A percentile compares a stretch with the other conserved stretches of the same genome.
phyloP scores from a whole-genome alignment of 2,329 filamentous ascomycete species.

The Colletotrichum musae region DNA sequence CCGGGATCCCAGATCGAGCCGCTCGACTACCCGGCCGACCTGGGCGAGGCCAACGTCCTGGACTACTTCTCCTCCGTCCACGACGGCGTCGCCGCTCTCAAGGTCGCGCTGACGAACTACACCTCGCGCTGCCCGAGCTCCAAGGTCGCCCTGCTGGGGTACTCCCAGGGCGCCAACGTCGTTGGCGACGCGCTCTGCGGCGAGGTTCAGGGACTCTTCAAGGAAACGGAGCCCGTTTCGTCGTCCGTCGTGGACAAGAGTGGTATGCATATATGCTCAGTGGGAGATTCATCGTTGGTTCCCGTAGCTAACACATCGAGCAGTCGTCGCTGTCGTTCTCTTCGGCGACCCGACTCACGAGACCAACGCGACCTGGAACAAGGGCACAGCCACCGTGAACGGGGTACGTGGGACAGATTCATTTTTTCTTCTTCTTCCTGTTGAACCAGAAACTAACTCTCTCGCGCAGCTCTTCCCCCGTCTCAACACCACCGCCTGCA shows the following conservation, averaged over 20 bases:
- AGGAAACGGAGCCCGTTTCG: slow-evolving; percentile 45
- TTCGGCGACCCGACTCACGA: slow-evolving; percentile 60
- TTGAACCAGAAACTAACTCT: too few relatives aligned
- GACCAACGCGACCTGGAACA: slow-evolving; percentile 53
- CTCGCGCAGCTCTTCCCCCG: slow-evolving; percentile 53
- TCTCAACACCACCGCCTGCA: slow-evolving; percentile 52
- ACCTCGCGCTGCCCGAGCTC: slow-evolving; percentile 52
- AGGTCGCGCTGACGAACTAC: slow-evolving; percentile 50
- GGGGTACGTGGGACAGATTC: slow-evolving; percentile 51
- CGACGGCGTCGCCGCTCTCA: slow-evolving; percentile 51
- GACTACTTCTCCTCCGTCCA: slow-evolving; percentile 53
- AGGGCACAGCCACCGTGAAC: slow-evolving; percentile 53
- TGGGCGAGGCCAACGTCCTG: slow-evolving; percentile 32
- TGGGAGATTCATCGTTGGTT: neutral
- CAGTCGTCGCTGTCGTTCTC: slow-evolving; percentile 57
- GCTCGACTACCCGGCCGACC: slow-evolving; percentile 56
- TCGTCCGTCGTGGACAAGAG: slow-evolving; percentile 49
- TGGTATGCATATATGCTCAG: slow-evolving; percentile 46
- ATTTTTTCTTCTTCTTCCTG: neutral
- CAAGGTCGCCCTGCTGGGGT: slow-evolving; percentile 59
- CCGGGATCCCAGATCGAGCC: slow-evolving; percentile 52
- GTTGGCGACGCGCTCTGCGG: slow-evolving; percentile 56
- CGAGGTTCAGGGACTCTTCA: slow-evolving; percentile 32
- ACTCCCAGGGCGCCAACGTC: slow-evolving; percentile 59
- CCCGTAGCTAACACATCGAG: neutral